Conservation (phyloP, 345 rosid genomes). For the Draba incana region DNA sequence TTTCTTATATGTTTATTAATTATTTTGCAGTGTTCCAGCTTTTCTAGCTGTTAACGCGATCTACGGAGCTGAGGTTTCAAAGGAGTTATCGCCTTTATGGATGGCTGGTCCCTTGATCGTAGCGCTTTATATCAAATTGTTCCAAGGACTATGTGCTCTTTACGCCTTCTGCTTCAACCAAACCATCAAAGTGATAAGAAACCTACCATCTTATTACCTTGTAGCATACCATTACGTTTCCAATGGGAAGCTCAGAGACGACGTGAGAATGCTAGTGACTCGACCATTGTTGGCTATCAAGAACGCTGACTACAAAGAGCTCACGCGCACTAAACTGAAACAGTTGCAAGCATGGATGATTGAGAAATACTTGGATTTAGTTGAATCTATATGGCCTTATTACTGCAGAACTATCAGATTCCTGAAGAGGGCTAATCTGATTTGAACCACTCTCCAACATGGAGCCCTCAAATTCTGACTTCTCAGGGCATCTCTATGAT, state of each 20-base stretch:
- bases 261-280: slow-evolving; percentile 47
- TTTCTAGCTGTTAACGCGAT: slow-evolving; percentile 61
- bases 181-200: slow-evolving; percentile 53
- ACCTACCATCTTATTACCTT: slow-evolving; percentile 60
- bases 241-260: slow-evolving; percentile 71
- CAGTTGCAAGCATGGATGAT: slow-evolving; percentile 60
- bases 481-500: slow-evolving; percentile 30
- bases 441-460: slow-evolving; percentile 41
- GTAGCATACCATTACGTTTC: slow-evolving; percentile 54
- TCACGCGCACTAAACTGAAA: slow-evolving; percentile 54
- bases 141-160: slow-evolving; percentile 63
- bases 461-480: slow-evolving; percentile 25
- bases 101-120: slow-evolving; percentile 72
- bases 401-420: slow-evolving; percentile 95
- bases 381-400: slow-evolving; percentile 92
- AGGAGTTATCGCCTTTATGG: slow-evolving; percentile 86
- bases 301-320: slow-evolving; percentile 68
- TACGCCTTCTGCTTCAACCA: slow-evolving; percentile 78
- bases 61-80: slow-evolving; percentile 78
- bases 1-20: slow-evolving; percentile 21
- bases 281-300: slow-evolving; percentile 62
- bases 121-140: slow-evolving; percentile 69
- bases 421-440: slow-evolving; percentile 85
- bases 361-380: slow-evolving; percentile 76
- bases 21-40: slow-evolving; percentile 65